Conservation (phyloP, 2,329 filamentous ascomycete species). For the Clarireedia monteithiana region DNA sequence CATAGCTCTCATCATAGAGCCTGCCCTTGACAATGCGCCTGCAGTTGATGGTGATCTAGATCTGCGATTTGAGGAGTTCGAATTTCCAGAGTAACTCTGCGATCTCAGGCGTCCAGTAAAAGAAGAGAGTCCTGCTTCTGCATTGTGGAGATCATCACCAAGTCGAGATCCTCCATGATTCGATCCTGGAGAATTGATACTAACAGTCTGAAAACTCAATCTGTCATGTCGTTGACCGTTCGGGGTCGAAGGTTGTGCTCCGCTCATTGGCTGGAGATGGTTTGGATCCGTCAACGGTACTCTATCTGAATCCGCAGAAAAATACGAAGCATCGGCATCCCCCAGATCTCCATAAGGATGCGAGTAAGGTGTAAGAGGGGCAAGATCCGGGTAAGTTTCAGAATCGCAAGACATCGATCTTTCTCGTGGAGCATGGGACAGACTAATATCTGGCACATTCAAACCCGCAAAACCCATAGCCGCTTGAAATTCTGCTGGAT, state of each 20-base stretch:
- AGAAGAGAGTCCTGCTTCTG: conserved; percentile 47
- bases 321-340: conserved; percentile 28
- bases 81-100: conserved; percentile 49
- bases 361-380: conserved; percentile 8
- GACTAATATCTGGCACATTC: conserved; percentile 26
- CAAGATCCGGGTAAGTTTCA: conserved; percentile 20
- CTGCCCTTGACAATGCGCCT: conserved; percentile 58
- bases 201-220: conserved; percentile 45
- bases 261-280: conserved; percentile 49
- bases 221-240: conserved; percentile 39
- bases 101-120: conserved; percentile 37
- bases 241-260: conserved; percentile 31
- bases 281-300: conserved; percentile 50
- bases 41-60: conserved; percentile 56
- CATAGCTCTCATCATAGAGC: conserved; percentile 75
- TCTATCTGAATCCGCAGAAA: conserved; percentile 43
- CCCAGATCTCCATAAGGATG: conserved; percentile 18
- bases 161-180: conserved; percentile 38
- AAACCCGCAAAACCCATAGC: conserved; percentile 30
- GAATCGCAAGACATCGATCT: conserved; percentile 22
- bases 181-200: conserved; percentile 36
- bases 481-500: conserved; percentile 27
- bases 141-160: conserved; percentile 50
- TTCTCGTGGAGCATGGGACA: conserved; percentile 23
- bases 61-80: conserved; percentile 40